Base-by-base conservation (phyloP, 106 monocot species). In the Agapanthus africanus region DNA sequence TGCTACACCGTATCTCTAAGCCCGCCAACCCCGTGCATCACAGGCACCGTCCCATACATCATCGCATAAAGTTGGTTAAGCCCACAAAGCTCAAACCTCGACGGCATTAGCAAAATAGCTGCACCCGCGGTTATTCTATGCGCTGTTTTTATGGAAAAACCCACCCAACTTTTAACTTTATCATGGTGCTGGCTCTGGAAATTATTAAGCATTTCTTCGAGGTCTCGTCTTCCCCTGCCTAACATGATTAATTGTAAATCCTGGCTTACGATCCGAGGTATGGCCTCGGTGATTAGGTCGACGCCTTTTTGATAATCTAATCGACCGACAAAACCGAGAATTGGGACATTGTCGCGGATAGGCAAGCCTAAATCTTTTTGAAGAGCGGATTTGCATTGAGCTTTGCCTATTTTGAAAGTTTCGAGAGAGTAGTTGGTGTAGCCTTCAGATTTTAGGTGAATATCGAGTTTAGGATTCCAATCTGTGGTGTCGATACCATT, bases 31-130 rank as follows among this genome's bases (percentile, higher is more conserved):
- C n/a, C n/a, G n/a, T n/a, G n/a, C n/a, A n/a, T n/a, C n/a, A n/a
- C n/a, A n/a, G n/a, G n/a, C n/a, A n/a, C n/a, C n/a, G n/a, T n/a
- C n/a, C n/a, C n/a, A n/a, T n/a, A n/a, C n/a, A n/a, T n/a, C n/a
- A n/a, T n/a, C n/a, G n/a, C n/a, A n/a, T n/a, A n/a, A n/a, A n/a
- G n/a, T n/a, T n/a, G n/a, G n/a, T n/a, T n/a, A n/a, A n/a, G 81
- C 25, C 95, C 95, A 44, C 95, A 95, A 11, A 91, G 95, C 70
- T 95, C 91, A 19, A 88, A 95, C 65, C 91, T 78, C 19, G 95
- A 95, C 4, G 95, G 95, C 95, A 95, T 95, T 61, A 95, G 11
- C 4, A 95, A 67, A 25, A 88, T 25, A 11, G 91, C 95, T 0
- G 85, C 85, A 15, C 91, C 95, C 2, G 95, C 91, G 3, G 88